Evolutionary conservation across 805 yeast genomes (phyloP), one percentile per base, ranked within the genome.

Genomic region (Candida rishiriensis): DNA sequence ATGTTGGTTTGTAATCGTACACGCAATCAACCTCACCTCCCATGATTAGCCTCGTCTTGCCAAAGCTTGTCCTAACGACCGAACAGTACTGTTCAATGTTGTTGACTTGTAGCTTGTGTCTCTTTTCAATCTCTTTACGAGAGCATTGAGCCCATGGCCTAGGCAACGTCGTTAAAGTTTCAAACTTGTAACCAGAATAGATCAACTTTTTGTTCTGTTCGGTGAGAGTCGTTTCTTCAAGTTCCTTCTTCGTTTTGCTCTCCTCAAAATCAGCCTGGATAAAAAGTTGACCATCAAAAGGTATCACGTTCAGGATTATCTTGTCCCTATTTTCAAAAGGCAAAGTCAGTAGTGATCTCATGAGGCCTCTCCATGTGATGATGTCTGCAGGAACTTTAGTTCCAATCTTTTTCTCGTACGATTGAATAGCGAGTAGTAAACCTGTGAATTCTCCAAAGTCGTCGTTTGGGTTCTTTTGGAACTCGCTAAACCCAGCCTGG

Each of bases 1-100:
- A 15, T 2, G 44, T 50, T 2, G 90, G 88, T 51, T 81, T 76
- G 55, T 78, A 88, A 61, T 89, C 97, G 75, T 83, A 85, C 10
- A 85, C 83, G 61, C 97, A 85, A 64, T 91, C 98, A 16, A 91
- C 87, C 66, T 93, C 98, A 2, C 96, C 97, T 1, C 89, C 96
- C 37, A 89, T 63, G 6, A 87, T 61, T 36, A 88, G 64, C 49
- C 76, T 78, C 15, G 79, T 74, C 38, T 73, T 75, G 9, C 96
- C 97, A 13, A 91, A 79, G 2, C 96, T 95, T 0, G 97, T 83
- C 53, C 77, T 75, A 6, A 90, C 90, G n/a, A 91, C 83, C 0
- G 88, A 75, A 38, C 84, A 70, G 58, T 79, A 89, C 64, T 91
- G 96, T 54, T 83, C 88, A 39, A 80, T 79, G 57, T 81, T 85